Evolutionary conservation across 2,329 filamentous ascomycete species (phyloP).

Genomic region (Hymenoscyphus infarciens): DNA sequence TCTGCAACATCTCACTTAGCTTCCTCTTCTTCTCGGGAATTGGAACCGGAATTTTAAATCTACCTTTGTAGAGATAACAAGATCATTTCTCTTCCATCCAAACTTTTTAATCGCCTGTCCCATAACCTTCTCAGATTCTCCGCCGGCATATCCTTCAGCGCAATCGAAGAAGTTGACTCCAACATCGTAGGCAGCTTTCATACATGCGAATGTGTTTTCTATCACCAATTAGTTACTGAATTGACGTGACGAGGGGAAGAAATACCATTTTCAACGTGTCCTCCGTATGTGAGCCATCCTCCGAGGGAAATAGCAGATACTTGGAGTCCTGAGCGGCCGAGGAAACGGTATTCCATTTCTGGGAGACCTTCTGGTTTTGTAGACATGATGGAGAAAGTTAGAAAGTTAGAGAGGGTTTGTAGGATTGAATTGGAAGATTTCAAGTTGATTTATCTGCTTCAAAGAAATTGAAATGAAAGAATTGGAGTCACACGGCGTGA

Average conservation of each 20-base stretch:
- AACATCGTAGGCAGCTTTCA: constrained; percentile 56
- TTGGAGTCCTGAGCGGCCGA: constrained; percentile 68
- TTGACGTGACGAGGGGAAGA: not conserved
- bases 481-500: too few relatives aligned
- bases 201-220: constrained; percentile 58
- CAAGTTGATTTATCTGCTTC: too few relatives aligned
- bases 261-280: constrained; percentile 63
- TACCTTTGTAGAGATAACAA: constrained; percentile 55
- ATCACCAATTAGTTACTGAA: not conserved
- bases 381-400: constrained; percentile 22
- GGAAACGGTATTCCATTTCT: constrained; percentile 67
- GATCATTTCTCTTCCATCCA: constrained; percentile 53
- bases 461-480: too few relatives aligned
- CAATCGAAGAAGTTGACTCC: constrained; percentile 58
- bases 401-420: not conserved
- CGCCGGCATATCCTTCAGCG: constrained; percentile 51
- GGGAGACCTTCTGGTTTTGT: constrained; percentile 40
- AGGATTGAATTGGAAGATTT: not conserved
- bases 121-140: constrained; percentile 52
- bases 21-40: not conserved
- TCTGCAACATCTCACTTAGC: constrained; percentile 36
- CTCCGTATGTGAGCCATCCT: constrained; percentile 72
- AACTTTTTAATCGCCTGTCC: constrained; percentile 54
- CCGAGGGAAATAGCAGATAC: constrained; percentile 71
- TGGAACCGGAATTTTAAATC: not conserved